These are phyloP conservation scores for Solanum peruvianum DNA, from an alignment of 257 asterid species.

Conservation along the genomic window DNA sequence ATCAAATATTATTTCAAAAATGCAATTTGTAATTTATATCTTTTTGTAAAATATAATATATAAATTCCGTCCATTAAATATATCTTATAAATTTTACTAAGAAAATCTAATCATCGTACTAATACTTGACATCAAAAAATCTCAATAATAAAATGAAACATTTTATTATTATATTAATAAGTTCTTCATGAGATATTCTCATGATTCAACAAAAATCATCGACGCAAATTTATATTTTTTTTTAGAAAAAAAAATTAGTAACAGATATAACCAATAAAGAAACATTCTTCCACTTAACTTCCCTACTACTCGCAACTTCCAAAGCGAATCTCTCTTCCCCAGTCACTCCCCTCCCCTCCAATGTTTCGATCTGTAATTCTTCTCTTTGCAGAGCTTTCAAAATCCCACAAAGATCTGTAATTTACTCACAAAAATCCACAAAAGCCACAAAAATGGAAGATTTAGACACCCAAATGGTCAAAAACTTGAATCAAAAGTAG, in stretches of 20 bases:
- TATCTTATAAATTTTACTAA: no score
- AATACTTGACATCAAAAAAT: no score
- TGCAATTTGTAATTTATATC: no score
- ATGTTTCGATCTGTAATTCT: background rate
- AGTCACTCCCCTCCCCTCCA: background rate
- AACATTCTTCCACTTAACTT: background rate
- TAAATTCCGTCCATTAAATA: no score
- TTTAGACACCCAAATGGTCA: background rate
- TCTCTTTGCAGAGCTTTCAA: background rate
- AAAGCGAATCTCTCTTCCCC: background rate
- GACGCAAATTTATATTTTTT: no score
- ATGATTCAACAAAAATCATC: no score
- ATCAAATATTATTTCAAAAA: no score
- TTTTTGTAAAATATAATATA: no score
- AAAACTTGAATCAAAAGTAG: background rate
- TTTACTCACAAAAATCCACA: background rate
- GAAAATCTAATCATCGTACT: no score
- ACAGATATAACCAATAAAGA: background rate
- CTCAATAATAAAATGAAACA: no score
- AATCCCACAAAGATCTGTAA: background rate
- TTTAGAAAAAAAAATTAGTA: background rate
- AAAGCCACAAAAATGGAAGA: background rate
- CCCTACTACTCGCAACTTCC: background rate
- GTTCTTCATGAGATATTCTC: no score
- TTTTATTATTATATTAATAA: no score